Evolutionary conservation across 2,329 filamentous ascomycete genomes (phyloP), one percentile per base, ranked within the genome.

Genomic region (Arachnomyces sp.): DNA sequence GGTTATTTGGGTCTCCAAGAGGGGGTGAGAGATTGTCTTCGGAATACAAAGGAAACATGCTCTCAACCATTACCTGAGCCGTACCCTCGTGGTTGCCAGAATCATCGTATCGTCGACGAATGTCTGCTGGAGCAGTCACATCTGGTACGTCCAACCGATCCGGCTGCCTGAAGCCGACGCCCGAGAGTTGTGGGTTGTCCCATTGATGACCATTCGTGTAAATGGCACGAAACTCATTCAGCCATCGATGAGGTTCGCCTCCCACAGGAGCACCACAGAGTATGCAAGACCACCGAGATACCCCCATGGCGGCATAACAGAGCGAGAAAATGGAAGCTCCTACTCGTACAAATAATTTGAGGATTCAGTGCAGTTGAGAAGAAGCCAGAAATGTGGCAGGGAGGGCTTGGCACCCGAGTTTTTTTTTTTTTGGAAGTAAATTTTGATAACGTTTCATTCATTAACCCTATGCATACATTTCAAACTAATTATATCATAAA

Each of bases 181-280:
- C 34, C 12, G 34, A 36, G 4, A 36, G 18, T 7, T 18, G 34
- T 7, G 20, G 34, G 12, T 2, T 1, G 15, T 11, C n/a, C 14
- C 17, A 36, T 29, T 28, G 7, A 18, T 18, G 33, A 17, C 13
- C 34, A 16, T 25, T 25, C 2, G 34, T 25, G 18, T 36, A 36
- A 28, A 36, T 12, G 20, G 34, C 34, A 12, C 34, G 34, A 15
- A 36, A 36, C 15, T 36, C 34, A 29, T 36, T 36, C n/a, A 36
- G 34, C 34, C 34, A 36, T 7, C 7, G 5, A 18, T 25, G 15
- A 6, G 8, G 14, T 15, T 36, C 17, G 8, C 34, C 34, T n/a
- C 34, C 34, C 2, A 36, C 28, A 36, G 14, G 9, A n/a, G 34
- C 34, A n/a, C 34, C 34, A 15, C 34, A 36, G 11, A 36, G n/a